Percentiles rank a stretch among this genome's conserved stretches.
Conservation (phyloP, 2,329 filamentous ascomycete genomes). For the Sarocladium strictum region DNA sequence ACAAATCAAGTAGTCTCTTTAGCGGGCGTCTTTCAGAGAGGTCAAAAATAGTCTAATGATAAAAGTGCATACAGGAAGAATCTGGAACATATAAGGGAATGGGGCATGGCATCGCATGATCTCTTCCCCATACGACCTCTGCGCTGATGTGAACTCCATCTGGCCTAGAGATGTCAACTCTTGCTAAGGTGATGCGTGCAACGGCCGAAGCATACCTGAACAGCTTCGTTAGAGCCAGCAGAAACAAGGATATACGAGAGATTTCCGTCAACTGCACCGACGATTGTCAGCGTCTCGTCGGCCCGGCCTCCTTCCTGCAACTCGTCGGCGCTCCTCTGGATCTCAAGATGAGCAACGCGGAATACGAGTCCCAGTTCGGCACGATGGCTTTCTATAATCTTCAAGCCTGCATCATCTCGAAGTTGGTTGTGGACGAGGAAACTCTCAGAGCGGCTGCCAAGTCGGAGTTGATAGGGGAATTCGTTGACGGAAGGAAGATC, state of each 20-base stretch:
- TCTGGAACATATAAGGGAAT: no score
- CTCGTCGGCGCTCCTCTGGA: not conserved
- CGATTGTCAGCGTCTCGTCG: not conserved
- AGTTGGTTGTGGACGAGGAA: not conserved
- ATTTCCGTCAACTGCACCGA: not conserved
- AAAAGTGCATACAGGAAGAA: no score
- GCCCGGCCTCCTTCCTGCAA: not conserved
- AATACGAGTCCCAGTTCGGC: constrained; percentile 2
- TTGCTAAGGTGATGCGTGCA: not conserved
- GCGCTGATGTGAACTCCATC: not conserved
- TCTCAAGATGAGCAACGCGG: not conserved
- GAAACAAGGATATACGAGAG: not conserved
- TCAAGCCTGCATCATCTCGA: not conserved
- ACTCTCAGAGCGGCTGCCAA: not conserved
- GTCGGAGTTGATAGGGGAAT: not conserved
- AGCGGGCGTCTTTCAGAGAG: no score
- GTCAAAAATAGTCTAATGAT: no score
- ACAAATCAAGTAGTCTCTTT: no score
- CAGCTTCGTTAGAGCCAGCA: not conserved
- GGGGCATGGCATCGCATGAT: no score
- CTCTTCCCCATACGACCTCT: not conserved
- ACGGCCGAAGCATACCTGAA: not conserved
- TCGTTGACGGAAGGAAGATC: constrained; percentile 2
- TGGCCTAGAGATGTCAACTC: not conserved
- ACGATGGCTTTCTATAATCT: constrained; percentile 1